Evolutionary conservation across 73 alveolate species (phyloP), one percentile per base, ranked within the genome.

Genomic region (Paraurostyla sp.): DNA sequence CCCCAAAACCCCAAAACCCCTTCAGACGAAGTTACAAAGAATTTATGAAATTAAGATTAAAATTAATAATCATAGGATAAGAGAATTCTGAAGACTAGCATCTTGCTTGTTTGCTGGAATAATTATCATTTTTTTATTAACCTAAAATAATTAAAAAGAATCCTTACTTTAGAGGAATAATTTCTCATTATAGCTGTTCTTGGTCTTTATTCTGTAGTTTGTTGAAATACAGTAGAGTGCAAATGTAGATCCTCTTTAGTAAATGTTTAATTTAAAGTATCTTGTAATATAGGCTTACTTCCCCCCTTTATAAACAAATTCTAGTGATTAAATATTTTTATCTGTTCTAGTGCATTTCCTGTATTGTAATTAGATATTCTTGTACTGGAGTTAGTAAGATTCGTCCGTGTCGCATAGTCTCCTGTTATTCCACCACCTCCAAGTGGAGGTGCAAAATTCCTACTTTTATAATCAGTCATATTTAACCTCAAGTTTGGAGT

Each of bases 61-160:
- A n/a, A n/a, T n/a, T n/a, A n/a, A n/a, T n/a, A 60, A 9, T 60
- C 78, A 60, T 9, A 60, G 50, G 22, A 60, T 60, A 9, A 60
- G 25, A 27, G 78, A 60, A 30, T 60, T 60, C 32, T 60, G 23
- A 6, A 27, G 32, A 60, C 78, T 60, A 3, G 78, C 78, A 60
- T 60, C 78, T 60, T 60, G 25, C 33, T 52, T 52, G 33, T 52
- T 54, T 13, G 71, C 33, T 60, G 78, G 78, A 9, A 60, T 60
- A 3, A 60, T 50, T 3, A 60, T 60, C 78, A 60, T 60, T 60
- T 50, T 18, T 29, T 60, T 60, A 27, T 60, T 60, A 15, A 56
- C 71, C 78, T n/a, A n/a, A n/a, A n/a, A n/a, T n/a, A n/a, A n/a
- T n/a, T n/a, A n/a, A n/a, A n/a, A n/a, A n/a, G n/a, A n/a, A n/a